These are phyloP conservation scores for Paramecium sonneborni DNA, from an alignment of 73 alveolate species.

Conservation along the genomic window DNA sequence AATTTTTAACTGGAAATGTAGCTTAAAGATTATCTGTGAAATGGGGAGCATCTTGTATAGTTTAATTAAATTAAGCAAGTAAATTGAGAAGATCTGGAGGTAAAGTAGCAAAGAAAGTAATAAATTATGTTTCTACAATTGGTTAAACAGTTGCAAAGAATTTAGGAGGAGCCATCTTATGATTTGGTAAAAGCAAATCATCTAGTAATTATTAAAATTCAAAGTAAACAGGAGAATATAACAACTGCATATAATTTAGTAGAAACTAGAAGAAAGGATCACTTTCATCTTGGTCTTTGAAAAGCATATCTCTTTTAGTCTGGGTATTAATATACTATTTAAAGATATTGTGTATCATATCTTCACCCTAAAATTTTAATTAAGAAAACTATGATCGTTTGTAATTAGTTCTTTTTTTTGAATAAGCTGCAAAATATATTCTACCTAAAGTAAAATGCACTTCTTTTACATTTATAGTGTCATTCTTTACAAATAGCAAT, in stretches of 20 bases:
- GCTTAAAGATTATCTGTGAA: not conserved
- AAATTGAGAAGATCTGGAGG: slow-evolving; percentile 24
- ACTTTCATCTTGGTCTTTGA: slow-evolving; percentile 12
- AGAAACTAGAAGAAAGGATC: slow-evolving; percentile 50
- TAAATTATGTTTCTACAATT: not conserved
- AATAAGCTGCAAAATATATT: slow-evolving; percentile 64
- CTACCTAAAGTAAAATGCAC: slow-evolving; percentile 63
- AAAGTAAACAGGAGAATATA: slow-evolving; percentile 43
- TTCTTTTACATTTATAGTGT: slow-evolving; percentile 32
- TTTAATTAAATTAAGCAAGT: not conserved
- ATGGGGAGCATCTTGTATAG: slow-evolving; percentile 29
- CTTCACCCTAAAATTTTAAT: slow-evolving; percentile 53
- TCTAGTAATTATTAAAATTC: slow-evolving; percentile 46
- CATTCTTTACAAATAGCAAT: slow-evolving; percentile 13
- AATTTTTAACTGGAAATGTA: not conserved
- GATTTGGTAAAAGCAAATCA: not conserved
- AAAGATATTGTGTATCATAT: slow-evolving; percentile 55
- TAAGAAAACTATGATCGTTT: slow-evolving; percentile 34
- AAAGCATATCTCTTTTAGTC: not conserved
- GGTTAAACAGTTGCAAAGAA: not conserved
- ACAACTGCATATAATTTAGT: slow-evolving; percentile 51
- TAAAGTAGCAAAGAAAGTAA: not conserved
- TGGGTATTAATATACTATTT: not conserved
- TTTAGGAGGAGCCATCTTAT: slow-evolving; percentile 52
- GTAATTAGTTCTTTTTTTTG: slow-evolving; percentile 52